Evolutionary conservation across 306 rosid species (phyloP).

Genomic region (Corylus americana): DNA sequence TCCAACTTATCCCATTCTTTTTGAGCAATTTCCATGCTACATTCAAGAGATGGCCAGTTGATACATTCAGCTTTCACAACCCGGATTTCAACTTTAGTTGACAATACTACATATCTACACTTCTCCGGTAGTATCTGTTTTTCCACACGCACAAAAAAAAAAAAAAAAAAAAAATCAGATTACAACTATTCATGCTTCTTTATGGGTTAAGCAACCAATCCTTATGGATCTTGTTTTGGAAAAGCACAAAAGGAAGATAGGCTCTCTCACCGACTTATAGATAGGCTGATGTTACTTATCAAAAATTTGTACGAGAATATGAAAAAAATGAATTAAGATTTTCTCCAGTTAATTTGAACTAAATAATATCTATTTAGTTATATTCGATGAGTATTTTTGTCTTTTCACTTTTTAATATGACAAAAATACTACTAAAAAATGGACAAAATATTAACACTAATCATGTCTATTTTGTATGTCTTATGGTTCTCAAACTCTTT

Average conservation of each 20-base stretch:
- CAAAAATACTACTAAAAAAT: too few relatives aligned
- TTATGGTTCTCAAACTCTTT: too few relatives aligned
- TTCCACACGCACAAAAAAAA: conserved; percentile 1
- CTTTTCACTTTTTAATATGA: too few relatives aligned
- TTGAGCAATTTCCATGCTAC: conserved; percentile 36
- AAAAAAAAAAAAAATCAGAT: background rate
- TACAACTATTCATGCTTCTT: background rate
- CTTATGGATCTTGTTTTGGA: background rate
- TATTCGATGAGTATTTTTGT: too few relatives aligned
- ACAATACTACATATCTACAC: conserved; percentile 55
- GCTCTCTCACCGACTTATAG: background rate
- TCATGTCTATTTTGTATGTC: too few relatives aligned
- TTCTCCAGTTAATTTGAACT: too few relatives aligned
- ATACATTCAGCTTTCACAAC: conserved; percentile 63
- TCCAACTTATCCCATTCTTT: conserved; percentile 91
- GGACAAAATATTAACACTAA: too few relatives aligned
- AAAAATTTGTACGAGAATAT: too few relatives aligned
- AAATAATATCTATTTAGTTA: too few relatives aligned
- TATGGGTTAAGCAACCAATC: background rate
- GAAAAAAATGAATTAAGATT: too few relatives aligned
- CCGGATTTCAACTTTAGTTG: conserved; percentile 80
- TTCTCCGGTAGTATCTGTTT: conserved; percentile 63
- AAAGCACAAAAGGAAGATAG: background rate
- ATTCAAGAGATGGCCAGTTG: conserved; percentile 71
- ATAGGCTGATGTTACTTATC: background rate